Percentiles rank a stretch among this genome's conserved stretches.
Conservation (phyloP, 148 eudicot species). For the Suaeda aralocaspica region DNA sequence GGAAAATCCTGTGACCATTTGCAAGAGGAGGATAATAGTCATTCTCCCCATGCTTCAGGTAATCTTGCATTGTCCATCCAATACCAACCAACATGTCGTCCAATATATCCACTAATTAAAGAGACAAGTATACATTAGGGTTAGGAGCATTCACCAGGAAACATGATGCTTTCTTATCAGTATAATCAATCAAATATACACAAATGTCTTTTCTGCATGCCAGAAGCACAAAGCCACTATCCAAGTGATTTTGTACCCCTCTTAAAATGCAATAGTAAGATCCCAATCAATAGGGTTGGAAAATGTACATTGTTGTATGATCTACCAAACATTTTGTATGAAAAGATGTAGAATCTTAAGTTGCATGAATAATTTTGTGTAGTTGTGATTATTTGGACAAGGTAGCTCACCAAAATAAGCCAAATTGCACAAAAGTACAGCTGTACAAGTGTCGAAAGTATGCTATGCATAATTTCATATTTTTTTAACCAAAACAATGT, state of each 20-base stretch:
- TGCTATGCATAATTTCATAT: background rate
- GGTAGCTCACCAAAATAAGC: background rate
- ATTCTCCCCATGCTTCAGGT: slow-evolving; percentile 86
- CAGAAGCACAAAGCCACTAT: background rate
- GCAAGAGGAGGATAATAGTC: slow-evolving; percentile 97
- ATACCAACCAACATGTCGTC: slow-evolving; percentile 97
- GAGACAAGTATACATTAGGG: slow-evolving; percentile 23
- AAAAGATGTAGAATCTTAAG: background rate
- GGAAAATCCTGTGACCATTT: slow-evolving; percentile 86
- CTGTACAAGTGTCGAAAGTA: too few species aligned
- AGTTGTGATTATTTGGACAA: background rate
- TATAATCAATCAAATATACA: background rate
- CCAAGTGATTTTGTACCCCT: background rate
- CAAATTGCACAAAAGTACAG: background rate
- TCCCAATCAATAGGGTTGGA: background rate
- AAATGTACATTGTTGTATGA: background rate
- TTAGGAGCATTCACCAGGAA: slow-evolving; percentile 6
- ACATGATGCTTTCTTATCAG: background rate
- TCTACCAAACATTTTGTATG: background rate
- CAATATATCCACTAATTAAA: slow-evolving; percentile 83
- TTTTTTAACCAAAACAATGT: background rate
- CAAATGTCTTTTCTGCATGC: background rate
- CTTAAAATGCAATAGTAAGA: slow-evolving; percentile 1
- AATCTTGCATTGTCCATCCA: slow-evolving; percentile 98
- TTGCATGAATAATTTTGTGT: background rate